Evolutionary conservation across 1,139 yeast species (phyloP).

Genomic region (Suhomyces panamericanus): DNA sequence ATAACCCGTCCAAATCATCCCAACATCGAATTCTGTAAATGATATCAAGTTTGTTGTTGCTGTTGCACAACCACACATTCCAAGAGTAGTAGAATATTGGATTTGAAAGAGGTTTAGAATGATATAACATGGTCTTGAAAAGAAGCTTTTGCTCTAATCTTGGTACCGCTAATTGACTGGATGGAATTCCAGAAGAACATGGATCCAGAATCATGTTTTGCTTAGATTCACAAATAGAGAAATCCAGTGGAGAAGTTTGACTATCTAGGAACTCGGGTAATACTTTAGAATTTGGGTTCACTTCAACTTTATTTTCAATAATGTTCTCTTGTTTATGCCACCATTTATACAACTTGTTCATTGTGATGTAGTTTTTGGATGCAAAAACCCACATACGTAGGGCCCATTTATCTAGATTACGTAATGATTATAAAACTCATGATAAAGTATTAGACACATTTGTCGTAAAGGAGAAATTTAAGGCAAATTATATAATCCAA

Average conservation of each 20-base stretch:
- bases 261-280: too few relatives aligned
- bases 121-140: conserved; percentile 4
- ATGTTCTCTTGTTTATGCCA: not conserved
- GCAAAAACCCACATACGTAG: too few relatives aligned
- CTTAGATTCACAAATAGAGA: not conserved
- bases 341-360: not conserved
- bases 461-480: too few relatives aligned
- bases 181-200: conserved; percentile 8
- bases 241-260: not conserved
- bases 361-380: not conserved
- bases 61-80: conserved; percentile 13
- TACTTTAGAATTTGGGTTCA: too few relatives aligned
- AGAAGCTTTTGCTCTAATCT: conserved; percentile 12
- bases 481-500: too few relatives aligned
- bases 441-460: too few relatives aligned
- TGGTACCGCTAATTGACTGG: conserved; percentile 10
- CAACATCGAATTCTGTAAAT: conserved; percentile 6
- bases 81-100: conserved; percentile 12
- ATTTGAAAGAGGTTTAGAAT: not conserved
- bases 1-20: conserved; percentile 7
- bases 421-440: too few relatives aligned
- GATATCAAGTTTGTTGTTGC: conserved; percentile 3
- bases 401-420: too few relatives aligned
- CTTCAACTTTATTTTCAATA: too few relatives aligned
- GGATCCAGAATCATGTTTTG: not conserved